phyloP scores from a whole-genome alignment of 2,329 filamentous ascomycete genomes.

The Mycosphaerelloides madeirae region DNA sequence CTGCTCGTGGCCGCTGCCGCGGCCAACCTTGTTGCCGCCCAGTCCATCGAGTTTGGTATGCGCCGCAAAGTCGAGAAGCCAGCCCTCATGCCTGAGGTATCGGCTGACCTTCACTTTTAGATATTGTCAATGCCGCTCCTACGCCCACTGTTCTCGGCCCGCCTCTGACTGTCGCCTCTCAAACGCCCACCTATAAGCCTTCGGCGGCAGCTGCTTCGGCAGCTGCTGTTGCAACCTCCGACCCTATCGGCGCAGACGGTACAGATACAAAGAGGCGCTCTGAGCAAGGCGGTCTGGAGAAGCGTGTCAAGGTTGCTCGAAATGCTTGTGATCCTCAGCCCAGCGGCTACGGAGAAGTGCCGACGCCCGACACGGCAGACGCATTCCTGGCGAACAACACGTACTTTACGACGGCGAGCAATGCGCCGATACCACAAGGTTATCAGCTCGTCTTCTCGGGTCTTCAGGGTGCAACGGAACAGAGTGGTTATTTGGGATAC shows the following conservation, averaged over 20 bases:
- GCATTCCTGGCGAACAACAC: constrained; percentile 10
- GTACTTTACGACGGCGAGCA: constrained; percentile 3
- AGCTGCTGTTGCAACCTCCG: constrained; percentile 10
- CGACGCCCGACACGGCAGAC: constrained; percentile 30
- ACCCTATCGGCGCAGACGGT: constrained; percentile 1
- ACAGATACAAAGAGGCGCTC: not conserved
- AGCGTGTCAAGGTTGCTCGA: constrained; percentile 4
- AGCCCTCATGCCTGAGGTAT: no score
- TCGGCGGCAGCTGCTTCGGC: constrained; percentile 9
- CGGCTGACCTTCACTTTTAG: no score
- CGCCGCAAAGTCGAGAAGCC: no score
- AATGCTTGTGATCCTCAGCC: constrained; percentile 19
- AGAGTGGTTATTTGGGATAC: constrained; percentile 12
- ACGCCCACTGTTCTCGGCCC: constrained; percentile 10
- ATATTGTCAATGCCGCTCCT: constrained; percentile 12
- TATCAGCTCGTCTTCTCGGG: constrained; percentile 17
- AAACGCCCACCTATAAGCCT: constrained; percentile 11
- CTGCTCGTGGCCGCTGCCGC: constrained; percentile 9
- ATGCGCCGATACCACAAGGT: constrained; percentile 11
- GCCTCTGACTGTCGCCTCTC: constrained; percentile 1
- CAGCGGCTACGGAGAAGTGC: constrained; percentile 16
- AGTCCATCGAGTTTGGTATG: constrained; percentile 24
- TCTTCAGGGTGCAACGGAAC: constrained; percentile 13
- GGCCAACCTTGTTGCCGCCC: constrained; percentile 15
- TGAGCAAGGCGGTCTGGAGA: not conserved